Percentiles rank a stretch among this genome's conserved stretches.
Conservation (phyloP, 2,329 filamentous ascomycete genomes). For the Rutstroemia sp. region DNA sequence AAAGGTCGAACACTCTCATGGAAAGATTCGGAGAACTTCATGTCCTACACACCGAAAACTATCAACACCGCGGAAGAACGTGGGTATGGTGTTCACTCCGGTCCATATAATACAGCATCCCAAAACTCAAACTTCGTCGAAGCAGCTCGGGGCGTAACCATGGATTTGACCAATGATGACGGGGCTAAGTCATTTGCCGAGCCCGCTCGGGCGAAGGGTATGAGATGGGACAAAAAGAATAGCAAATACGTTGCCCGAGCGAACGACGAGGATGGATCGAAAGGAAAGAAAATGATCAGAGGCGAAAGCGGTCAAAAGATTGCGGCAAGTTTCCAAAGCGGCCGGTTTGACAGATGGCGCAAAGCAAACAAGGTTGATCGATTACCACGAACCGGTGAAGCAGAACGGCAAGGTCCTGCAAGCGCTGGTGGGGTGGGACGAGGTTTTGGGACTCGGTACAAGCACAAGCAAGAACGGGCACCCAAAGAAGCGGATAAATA, state of each 20-base stretch:
- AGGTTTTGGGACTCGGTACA: constrained; percentile 54
- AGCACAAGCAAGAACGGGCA: constrained; percentile 79
- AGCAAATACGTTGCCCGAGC: constrained; percentile 88
- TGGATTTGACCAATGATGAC: constrained; percentile 92
- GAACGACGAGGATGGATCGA: constrained; percentile 92
- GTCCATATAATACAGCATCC: constrained; percentile 45
- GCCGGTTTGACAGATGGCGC: constrained; percentile 89
- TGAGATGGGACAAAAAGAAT: constrained; percentile 96
- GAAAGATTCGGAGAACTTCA: constrained; percentile 86
- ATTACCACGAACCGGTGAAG: constrained; percentile 75
- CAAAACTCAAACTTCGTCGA: constrained; percentile 70
- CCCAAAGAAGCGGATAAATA: constrained; percentile 92
- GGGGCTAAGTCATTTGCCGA: constrained; percentile 70
- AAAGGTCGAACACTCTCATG: constrained; percentile 56
- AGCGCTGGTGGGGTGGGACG: constrained; percentile 29
- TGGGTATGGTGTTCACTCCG: constrained; percentile 87
- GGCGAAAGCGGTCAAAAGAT: constrained; percentile 96
- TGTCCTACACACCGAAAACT: constrained; percentile 84
- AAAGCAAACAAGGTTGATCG: constrained; percentile 74
- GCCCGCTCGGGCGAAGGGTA: constrained; percentile 60
- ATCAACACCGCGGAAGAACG: constrained; percentile 80
- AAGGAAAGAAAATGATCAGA: constrained; percentile 62
- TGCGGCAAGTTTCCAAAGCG: constrained; percentile 84
- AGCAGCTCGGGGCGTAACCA: constrained; percentile 77
- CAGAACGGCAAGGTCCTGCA: constrained; percentile 46